phyloP scores from a whole-genome alignment of 257 asterid genomes.

The Solanum pennellii region DNA sequence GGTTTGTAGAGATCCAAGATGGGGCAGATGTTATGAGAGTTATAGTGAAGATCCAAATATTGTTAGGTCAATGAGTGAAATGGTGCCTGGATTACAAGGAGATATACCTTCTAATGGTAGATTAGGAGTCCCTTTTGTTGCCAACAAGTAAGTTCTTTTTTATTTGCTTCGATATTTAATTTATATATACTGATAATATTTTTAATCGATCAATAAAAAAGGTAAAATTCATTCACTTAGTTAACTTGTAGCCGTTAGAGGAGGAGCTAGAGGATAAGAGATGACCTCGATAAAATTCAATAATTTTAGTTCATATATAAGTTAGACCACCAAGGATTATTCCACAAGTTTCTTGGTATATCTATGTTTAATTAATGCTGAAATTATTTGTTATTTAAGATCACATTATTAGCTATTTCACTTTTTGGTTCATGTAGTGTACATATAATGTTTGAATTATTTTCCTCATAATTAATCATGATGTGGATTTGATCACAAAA shows the following conservation, averaged over 20 bases:
- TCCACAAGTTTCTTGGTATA: not conserved
- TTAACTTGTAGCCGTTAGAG: not conserved
- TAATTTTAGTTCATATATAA: not conserved
- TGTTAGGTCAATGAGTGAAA: slow-evolving; percentile 6
- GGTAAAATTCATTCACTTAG: not conserved
- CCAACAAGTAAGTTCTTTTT: not conserved
- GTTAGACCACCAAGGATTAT: accelerated
- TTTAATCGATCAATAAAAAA: not conserved
- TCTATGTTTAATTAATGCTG: not conserved
- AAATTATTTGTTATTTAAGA: not conserved
- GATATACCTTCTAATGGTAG: not conserved
- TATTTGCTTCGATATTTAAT: not conserved
- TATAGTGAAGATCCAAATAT: slow-evolving; percentile 8
- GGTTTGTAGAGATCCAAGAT: slow-evolving; percentile 11
- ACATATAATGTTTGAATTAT: not conserved
- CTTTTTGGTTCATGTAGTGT: not conserved
- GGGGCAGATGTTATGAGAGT: slow-evolving; percentile 6
- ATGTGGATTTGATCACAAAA: not conserved
- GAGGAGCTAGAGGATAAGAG: not conserved
- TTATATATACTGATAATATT: not conserved
- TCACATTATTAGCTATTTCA: not conserved
- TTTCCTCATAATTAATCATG: not conserved
- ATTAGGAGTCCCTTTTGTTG: slow-evolving; percentile 6
- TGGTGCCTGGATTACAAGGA: slow-evolving; percentile 5
- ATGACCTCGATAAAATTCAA: accelerated